phyloP scores from a whole-genome alignment of 2,329 filamentous ascomycete genomes.

The Fusarium tricinctum region DNA sequence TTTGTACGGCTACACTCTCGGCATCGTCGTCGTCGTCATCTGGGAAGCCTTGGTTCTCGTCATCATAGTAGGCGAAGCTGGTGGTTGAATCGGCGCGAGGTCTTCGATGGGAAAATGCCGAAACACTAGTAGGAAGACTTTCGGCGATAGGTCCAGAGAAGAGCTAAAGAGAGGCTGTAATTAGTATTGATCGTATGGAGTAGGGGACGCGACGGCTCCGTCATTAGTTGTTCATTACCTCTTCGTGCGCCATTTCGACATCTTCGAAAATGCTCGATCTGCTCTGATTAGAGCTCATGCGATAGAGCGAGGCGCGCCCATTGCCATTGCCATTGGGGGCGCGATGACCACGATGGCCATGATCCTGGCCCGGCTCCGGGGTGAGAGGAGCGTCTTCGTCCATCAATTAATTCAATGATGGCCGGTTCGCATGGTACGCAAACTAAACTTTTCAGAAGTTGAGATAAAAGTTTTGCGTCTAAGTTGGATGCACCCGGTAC shows the following conservation, averaged over 20 bases:
- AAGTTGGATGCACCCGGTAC: conserved; percentile 8
- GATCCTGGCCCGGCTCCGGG: conserved; percentile 37
- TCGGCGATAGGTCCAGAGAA: conserved; percentile 95
- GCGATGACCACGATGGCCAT: conserved; percentile 30
- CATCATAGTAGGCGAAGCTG: conserved; percentile 91
- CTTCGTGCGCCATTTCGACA: conserved; percentile 98
- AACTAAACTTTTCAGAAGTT: conserved; percentile 12
- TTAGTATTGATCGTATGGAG: conserved; percentile 11
- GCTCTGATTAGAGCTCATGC: conserved; percentile 78
- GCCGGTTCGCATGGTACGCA: conserved; percentile 39
- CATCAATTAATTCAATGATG: conserved; percentile 43
- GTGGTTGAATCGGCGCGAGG: conserved; percentile 84
- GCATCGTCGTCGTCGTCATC: conserved; percentile 39
- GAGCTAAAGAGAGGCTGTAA: conserved; percentile 62
- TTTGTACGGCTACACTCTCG: conserved; percentile 51
- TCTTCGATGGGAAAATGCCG: conserved; percentile 90
- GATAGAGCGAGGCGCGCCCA: conserved; percentile 64
- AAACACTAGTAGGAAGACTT: conserved; percentile 92
- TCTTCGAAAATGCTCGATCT: conserved; percentile 88
- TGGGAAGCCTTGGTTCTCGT: conserved; percentile 64
- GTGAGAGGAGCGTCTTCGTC: conserved; percentile 48
- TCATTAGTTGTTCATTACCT: conserved; percentile 67
- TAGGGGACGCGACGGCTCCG: background rate
- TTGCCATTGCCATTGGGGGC: conserved; percentile 32
- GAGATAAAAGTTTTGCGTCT: conserved; percentile 29